These are phyloP conservation scores for Chrysosporium keratinophilum DNA, from an alignment of 2,329 filamentous ascomycete genomes.

Conservation along the genomic window DNA sequence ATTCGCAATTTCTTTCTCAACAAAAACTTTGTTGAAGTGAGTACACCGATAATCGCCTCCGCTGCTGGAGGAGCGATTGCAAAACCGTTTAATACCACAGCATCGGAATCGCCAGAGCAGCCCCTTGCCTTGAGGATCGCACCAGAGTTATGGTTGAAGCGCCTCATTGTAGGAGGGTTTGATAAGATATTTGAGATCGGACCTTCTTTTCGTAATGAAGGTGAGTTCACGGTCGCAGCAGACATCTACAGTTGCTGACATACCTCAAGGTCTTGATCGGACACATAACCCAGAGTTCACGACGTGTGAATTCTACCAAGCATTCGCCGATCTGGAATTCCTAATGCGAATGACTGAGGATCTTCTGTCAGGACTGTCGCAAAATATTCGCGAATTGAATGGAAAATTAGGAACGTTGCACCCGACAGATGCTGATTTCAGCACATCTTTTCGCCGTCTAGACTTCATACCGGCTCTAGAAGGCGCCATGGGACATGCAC, in stretches of 20 bases:
- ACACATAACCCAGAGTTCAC: conserved; percentile 97
- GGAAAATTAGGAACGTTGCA: conserved; percentile 32
- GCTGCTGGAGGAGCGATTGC: conserved; percentile 80
- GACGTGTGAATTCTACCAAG: conserved; percentile 92
- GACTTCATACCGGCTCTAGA: conserved; percentile 79
- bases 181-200: conserved; percentile 90
- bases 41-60: conserved; percentile 76
- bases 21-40: conserved; percentile 70
- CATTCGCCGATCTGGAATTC: conserved; percentile 65
- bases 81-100: conserved; percentile 69
- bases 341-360: conserved; percentile 67
- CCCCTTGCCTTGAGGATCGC: conserved; percentile 74
- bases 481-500: conserved; percentile 49
- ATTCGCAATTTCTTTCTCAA: conserved; percentile 64
- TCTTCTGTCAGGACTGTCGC: conserved; percentile 52
- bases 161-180: conserved; percentile 78
- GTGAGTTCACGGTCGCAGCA: conserved; percentile 28
- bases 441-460: conserved; percentile 50
- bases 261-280: conserved; percentile 52
- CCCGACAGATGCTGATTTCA: conserved; percentile 48
- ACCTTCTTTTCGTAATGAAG: conserved; percentile 85
- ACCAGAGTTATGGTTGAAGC: conserved; percentile 90
- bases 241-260: conserved; percentile 12
- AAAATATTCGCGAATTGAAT: conserved; percentile 41
- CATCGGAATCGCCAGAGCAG: conserved; percentile 63